These are phyloP conservation scores for Suillus americanus DNA, from an alignment of 768 basidiomycete genomes.

Conservation along the genomic window DNA sequence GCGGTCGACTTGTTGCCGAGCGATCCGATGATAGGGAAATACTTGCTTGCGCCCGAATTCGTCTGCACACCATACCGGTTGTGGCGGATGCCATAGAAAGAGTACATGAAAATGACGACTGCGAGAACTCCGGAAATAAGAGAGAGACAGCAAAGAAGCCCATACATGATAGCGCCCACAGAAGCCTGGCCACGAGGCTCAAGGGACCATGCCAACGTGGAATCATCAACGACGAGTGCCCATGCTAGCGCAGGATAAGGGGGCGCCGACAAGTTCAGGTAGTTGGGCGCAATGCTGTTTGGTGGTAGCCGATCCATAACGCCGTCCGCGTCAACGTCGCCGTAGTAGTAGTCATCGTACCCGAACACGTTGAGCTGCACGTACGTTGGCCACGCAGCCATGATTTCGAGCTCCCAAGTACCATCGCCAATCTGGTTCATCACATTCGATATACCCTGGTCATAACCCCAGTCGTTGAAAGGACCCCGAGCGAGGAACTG, in stretches of 20 bases:
- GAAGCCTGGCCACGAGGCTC: conserved; percentile 79
- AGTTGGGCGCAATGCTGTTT: conserved; percentile 82
- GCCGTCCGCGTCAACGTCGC: conserved; percentile 85
- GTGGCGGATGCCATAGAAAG: conserved; percentile 94
- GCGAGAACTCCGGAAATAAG: conserved; percentile 83
- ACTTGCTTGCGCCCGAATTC: conserved; percentile 67
- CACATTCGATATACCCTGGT: conserved; percentile 70
- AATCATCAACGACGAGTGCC: conserved; percentile 79
- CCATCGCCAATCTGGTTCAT: conserved; percentile 67
- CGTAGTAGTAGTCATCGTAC: conserved; percentile 91
- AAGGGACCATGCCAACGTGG: conserved; percentile 72
- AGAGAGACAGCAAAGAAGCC: conserved; percentile 77
- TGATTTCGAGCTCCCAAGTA: conserved; percentile 85
- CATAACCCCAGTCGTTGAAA: conserved; percentile 92
- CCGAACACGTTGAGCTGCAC: conserved; percentile 90
- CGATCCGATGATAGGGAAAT: conserved; percentile 84
- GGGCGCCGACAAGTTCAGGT: conserved; percentile 88
- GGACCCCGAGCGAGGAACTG: conserved; percentile 86
- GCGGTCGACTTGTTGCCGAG: conserved; percentile 64
- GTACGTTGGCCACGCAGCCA: conserved; percentile 88
- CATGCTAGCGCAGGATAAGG: conserved; percentile 87
- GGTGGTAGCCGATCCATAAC: conserved; percentile 90
- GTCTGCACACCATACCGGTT: conserved; percentile 88
- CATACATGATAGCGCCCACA: conserved; percentile 87
- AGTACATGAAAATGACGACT: conserved; percentile 88